phyloP scores from a whole-genome alignment of 441 rosid species.

The Pelargonium exstipulatum region DNA sequence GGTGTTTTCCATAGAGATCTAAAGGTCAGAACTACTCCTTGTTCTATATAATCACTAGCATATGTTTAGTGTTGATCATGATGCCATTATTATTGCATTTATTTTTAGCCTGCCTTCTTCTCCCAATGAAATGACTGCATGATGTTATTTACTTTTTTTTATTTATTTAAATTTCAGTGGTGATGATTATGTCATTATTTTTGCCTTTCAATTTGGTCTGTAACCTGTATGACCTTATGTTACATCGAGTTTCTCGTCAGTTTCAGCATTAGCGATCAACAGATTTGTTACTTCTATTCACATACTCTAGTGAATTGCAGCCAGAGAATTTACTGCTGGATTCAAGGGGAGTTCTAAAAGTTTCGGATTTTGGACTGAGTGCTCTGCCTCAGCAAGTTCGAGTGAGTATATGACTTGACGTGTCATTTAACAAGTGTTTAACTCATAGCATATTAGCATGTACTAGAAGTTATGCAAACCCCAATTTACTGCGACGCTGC shows the following conservation, averaged over 20 bases:
- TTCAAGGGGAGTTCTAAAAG: slow-evolving; percentile 73
- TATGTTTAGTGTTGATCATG: not conserved
- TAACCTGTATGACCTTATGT: not conserved
- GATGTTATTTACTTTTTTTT: no score
- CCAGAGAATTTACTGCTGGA: slow-evolving; percentile 93
- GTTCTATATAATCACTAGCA: not conserved
- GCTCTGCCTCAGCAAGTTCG: slow-evolving; percentile 98
- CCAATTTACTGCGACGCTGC: not conserved
- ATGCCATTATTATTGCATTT: not conserved
- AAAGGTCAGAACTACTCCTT: slow-evolving; percentile 43
- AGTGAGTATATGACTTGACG: slow-evolving; percentile 43
- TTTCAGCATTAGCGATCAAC: slow-evolving; percentile 7
- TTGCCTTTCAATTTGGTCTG: not conserved
- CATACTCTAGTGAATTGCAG: slow-evolving; percentile 36
- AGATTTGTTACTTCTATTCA: not conserved
- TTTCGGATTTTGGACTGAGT: slow-evolving; percentile 96
- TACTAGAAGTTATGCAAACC: no score
- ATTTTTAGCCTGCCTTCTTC: not conserved
- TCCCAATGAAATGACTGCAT: not conserved
- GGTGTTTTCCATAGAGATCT: slow-evolving; percentile 91
- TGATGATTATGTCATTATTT: not conserved
- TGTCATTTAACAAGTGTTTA: not conserved
- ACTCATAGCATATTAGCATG: no score
- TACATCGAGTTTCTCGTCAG: not conserved
- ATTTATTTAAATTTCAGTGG: not conserved